Base-by-base conservation (phyloP, 176 grass and related monocot genomes). In the Canna indica region DNA sequence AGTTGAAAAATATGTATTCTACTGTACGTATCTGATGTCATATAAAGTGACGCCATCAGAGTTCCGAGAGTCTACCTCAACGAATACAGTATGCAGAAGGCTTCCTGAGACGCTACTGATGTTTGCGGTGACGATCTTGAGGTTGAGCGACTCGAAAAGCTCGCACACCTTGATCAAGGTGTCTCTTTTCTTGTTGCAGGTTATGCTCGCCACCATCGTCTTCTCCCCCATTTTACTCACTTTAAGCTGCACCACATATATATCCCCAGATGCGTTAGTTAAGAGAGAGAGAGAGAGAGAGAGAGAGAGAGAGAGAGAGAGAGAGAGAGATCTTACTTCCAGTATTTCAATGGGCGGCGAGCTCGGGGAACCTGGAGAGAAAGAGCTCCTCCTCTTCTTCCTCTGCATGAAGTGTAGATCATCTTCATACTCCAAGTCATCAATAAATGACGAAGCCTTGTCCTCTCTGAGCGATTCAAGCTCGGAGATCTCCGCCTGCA, bases 71-170 rank as follows among this genome's bases (percentile, higher is more conserved):
- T n/a, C 0, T 69, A 77, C 75, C 75, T 77, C 75, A 31, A 77
- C 50, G 67, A 77, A 68, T 16, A 77, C 64, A 32, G 65, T 77
- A 15, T 77, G 65, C 36, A 69, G 31, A 35, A 77, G 47, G 47
- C 65, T 77, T 1, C 36, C 50, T n/a, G 48, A 29, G 16, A 77
- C 25, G 24, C 24, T 58, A 33, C 50, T 77, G 64, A 77, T 77
- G 64, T 69, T 77, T 14, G 75, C 75, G 27, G 64, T 77, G 64
- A 59, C 30, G 25, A 77, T 33, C 9, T 69, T 77, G 64, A 77
- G 64, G 75, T 77, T 33, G 47, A 77, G 65, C 14, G 64, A 69
- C 36, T 77, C 50, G 27, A 77, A 45, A 45, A 59, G 33, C 65
- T 69, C 48, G 27, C 64, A 59, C 48, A 77, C 11, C 25, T 31